Conservation (phyloP, 2,329 filamentous ascomycete genomes). For the Coniochaeta sp. region DNA sequence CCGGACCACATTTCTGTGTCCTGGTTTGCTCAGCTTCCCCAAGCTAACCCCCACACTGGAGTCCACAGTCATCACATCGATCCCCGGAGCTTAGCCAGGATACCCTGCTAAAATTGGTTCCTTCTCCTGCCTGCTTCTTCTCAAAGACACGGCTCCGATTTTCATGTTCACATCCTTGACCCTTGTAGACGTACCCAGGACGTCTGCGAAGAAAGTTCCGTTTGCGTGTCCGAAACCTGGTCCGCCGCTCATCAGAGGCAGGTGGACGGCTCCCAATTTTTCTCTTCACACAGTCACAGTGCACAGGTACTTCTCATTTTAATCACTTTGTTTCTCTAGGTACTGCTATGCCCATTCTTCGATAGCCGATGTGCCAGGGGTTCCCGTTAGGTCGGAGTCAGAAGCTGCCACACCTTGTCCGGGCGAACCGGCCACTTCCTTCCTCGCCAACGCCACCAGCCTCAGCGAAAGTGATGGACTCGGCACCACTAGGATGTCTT, state of each 20-base stretch:
- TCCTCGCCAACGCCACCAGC: not conserved
- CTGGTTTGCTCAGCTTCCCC: not conserved
- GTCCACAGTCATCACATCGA: conserved; percentile 1
- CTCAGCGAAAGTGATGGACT: not conserved
- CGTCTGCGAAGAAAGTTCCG: not conserved
- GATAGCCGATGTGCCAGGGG: not conserved
- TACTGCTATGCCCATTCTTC: not conserved
- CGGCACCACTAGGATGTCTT: not conserved
- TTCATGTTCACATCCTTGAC: not conserved
- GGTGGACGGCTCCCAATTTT: not conserved
- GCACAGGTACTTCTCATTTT: not conserved
- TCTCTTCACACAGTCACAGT: not conserved
- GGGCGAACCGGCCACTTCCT: not conserved
- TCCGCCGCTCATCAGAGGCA: not conserved
- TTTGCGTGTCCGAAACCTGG: not conserved
- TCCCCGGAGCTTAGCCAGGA: not conserved
- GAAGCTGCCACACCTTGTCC: not conserved
- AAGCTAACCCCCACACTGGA: conserved; percentile 4
- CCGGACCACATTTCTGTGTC: not conserved
- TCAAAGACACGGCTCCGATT: not conserved
- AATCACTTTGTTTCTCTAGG: not conserved
- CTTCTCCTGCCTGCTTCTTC: too few relatives aligned
- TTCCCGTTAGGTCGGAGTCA: not conserved
- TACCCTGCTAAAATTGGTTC: not conserved
- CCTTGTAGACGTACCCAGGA: not conserved